Evolutionary conservation across 768 basidiomycete genomes (phyloP).

Genomic region (Naganishia antarctica): DNA sequence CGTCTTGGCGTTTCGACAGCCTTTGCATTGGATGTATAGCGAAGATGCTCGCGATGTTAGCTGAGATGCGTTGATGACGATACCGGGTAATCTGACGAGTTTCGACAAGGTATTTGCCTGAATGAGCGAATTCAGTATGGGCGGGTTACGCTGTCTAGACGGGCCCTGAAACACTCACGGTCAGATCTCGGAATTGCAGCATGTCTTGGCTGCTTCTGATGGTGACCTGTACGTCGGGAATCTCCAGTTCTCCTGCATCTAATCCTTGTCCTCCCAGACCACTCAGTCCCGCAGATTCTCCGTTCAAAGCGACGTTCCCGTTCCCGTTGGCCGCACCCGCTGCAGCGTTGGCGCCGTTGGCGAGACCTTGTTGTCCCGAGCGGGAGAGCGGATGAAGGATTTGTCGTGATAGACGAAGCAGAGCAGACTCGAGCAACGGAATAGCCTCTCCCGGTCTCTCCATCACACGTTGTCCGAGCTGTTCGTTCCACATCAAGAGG

Average conservation of each 20-base stretch:
- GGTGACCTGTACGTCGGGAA: slow-evolving; percentile 78
- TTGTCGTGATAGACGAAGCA: slow-evolving; percentile 72
- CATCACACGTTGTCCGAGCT: slow-evolving; percentile 84
- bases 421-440: slow-evolving; percentile 89
- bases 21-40: slow-evolving; percentile 85
- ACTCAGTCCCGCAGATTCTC: slow-evolving; percentile 1
- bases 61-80: slow-evolving; percentile 93
- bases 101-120: slow-evolving; percentile 84
- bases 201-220: slow-evolving; percentile 86
- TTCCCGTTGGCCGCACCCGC: slow-evolving; percentile 56
- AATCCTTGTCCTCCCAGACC: slow-evolving; percentile 35
- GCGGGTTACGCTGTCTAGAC: not conserved
- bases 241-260: slow-evolving; percentile 46
- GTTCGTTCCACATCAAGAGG: slow-evolving; percentile 74
- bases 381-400: slow-evolving; percentile 72
- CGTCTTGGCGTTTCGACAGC: slow-evolving; percentile 72
- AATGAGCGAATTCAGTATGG: not conserved
- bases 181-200: slow-evolving; percentile 87
- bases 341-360: slow-evolving; percentile 47
- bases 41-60: slow-evolving; percentile 88
- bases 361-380: slow-evolving; percentile 45
- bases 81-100: slow-evolving; percentile 92
- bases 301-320: slow-evolving; percentile 4
- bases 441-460: slow-evolving; percentile 82
- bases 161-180: slow-evolving; percentile 52